Evolutionary conservation across 2,329 filamentous ascomycete species (phyloP).

Genomic region (Trichoderma endophyticum): DNA sequence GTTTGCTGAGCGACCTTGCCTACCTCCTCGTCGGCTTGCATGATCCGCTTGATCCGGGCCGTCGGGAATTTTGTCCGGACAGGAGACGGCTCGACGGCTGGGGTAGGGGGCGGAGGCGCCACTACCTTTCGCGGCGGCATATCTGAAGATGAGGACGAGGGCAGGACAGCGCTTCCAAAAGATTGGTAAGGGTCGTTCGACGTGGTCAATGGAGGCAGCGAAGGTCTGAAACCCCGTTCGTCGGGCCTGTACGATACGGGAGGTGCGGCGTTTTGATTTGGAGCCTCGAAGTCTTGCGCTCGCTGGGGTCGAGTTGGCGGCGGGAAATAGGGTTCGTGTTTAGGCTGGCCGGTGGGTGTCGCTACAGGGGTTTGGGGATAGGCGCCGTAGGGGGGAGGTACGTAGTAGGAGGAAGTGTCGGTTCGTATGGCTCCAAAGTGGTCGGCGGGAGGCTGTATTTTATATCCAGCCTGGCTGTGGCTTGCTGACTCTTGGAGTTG

Average conservation of each 20-base stretch:
- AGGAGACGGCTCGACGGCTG: constrained; percentile 59
- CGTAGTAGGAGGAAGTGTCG: constrained; percentile 27
- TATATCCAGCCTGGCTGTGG: constrained; percentile 31
- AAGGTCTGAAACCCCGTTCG: constrained; percentile 16
- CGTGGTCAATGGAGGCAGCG: background rate
- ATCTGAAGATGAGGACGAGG: constrained; percentile 19
- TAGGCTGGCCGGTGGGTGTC: constrained; percentile 22
- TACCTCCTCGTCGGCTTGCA: constrained; percentile 98
- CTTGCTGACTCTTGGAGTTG: constrained; percentile 32
- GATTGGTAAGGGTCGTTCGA: background rate
- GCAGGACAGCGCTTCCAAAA: background rate
- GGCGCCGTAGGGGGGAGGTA: constrained; percentile 21
- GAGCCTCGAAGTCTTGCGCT: background rate
- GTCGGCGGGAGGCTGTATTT: constrained; percentile 33
- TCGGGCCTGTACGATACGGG: constrained; percentile 22
- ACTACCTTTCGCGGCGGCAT: constrained; percentile 37
- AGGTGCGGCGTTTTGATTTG: constrained; percentile 18
- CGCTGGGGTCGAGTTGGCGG: constrained; percentile 19
- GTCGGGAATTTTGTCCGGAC: constrained; percentile 97
- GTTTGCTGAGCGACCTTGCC: constrained; percentile 98
- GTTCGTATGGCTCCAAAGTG: constrained; percentile 23
- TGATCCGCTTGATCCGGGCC: constrained; percentile 95
- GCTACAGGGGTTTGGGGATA: constrained; percentile 3
- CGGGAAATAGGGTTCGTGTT: constrained; percentile 23
- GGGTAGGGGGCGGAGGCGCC: constrained; percentile 33